Conservation (phyloP, 768 basidiomycete species). For the Mycena belliarum region DNA sequence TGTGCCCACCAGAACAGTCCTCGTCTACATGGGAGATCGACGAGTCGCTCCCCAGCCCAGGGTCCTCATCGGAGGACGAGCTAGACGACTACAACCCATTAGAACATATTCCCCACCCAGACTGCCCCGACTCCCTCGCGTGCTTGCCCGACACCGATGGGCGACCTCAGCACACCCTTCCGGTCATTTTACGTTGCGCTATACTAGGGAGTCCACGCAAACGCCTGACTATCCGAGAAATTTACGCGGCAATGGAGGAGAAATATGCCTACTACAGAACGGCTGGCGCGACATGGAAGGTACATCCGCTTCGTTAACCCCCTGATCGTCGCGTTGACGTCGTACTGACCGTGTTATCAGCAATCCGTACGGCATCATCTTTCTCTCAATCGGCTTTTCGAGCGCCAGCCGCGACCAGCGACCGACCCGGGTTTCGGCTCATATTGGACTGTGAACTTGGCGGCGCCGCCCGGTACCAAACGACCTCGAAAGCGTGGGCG, state of each 20-base stretch:
- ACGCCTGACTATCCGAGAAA: constrained; percentile 80
- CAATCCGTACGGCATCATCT: constrained; percentile 89
- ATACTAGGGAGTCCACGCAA: constrained; percentile 77
- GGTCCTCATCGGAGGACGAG: constrained; percentile 21
- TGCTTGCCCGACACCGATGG: constrained; percentile 81
- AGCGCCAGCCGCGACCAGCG: constrained; percentile 78
- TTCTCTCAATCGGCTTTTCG: constrained; percentile 79
- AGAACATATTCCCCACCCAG: constrained; percentile 51
- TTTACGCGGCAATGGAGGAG: constrained; percentile 84
- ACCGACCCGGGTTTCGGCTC: constrained; percentile 87
- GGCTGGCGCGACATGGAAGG: constrained; percentile 86
- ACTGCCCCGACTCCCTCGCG: constrained; percentile 76
- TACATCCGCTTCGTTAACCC: constrained; percentile 32
- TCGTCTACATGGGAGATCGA: constrained; percentile 22
- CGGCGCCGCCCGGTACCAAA: constrained; percentile 85
- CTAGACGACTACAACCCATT: constrained; percentile 26
- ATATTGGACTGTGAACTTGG: constrained; percentile 87
- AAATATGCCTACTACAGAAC: constrained; percentile 83
- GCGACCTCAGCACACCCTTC: constrained; percentile 81
- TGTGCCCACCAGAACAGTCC: constrained; percentile 27
- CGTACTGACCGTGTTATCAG: constrained; percentile 37
- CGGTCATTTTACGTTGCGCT: constrained; percentile 82
- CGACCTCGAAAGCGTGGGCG: constrained; percentile 80
- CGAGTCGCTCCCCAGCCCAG: constrained; percentile 17
- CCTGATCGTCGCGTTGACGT: constrained; percentile 6